Conservation (phyloP, 345 rosid genomes). For the Dipteronia dyeriana region DNA sequence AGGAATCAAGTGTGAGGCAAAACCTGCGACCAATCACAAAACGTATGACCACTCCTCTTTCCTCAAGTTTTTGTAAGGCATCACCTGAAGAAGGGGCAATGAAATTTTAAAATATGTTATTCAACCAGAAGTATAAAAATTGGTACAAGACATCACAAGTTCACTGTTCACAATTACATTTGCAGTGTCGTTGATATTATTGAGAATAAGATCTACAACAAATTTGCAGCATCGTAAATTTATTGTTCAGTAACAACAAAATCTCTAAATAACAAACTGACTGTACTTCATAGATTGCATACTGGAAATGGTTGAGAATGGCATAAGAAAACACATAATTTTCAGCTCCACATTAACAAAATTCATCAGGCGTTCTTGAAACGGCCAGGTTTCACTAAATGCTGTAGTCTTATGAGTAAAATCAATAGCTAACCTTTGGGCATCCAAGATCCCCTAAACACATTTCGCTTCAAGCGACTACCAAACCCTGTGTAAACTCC, state of each 20-base stretch:
- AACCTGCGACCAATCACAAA: slow-evolving; percentile 98
- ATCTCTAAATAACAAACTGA: neutral
- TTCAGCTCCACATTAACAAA: neutral
- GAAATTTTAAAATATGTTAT: neutral
- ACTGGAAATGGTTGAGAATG: neutral
- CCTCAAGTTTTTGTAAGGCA: slow-evolving; percentile 80
- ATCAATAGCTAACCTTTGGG: slow-evolving; percentile 57
- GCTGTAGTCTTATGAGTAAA: neutral
- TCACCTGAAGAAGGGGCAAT: slow-evolving; percentile 51
- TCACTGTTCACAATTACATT: neutral
- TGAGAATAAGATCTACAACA: neutral
- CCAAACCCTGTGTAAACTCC: slow-evolving; percentile 98
- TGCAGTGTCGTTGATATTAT: slow-evolving; percentile 1
- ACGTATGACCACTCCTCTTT: slow-evolving; percentile 85
- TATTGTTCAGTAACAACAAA: slow-evolving; percentile 1
- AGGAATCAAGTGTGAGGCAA: slow-evolving; percentile 26
- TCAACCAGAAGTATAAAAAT: neutral
- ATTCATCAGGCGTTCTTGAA: neutral
- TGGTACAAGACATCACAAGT: neutral
- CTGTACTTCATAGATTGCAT: slow-evolving; percentile 1
- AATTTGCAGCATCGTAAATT: neutral
- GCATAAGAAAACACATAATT: neutral
- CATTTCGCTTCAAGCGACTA: slow-evolving; percentile 69
- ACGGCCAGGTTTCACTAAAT: neutral
- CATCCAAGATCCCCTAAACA: slow-evolving; percentile 94